Conservation (phyloP, 306 rosid species). For the Ormosia semicastrata region DNA sequence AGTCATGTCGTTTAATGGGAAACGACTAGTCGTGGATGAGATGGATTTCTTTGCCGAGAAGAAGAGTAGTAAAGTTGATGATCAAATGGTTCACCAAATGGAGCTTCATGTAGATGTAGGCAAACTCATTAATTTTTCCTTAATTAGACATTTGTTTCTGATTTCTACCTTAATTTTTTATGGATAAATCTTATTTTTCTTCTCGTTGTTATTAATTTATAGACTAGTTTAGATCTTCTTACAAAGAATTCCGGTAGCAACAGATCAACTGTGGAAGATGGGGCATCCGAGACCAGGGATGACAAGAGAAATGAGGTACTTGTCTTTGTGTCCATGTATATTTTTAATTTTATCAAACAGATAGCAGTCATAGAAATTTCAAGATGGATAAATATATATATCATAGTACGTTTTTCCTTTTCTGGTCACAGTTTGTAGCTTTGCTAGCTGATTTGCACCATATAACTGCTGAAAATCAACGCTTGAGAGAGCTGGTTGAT, state of each 20-base stretch:
- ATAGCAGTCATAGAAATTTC: not conserved
- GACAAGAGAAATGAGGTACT: slow-evolving; percentile 24
- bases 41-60: slow-evolving; percentile 55
- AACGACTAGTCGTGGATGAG: slow-evolving; percentile 39
- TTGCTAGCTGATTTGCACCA: slow-evolving; percentile 48
- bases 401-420: not conserved
- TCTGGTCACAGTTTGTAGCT: slow-evolving; percentile 32
- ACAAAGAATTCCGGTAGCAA: slow-evolving; percentile 35
- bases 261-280: slow-evolving; percentile 36
- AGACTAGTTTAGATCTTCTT: slow-evolving; percentile 63
- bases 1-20: slow-evolving; percentile 25
- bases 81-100: slow-evolving; percentile 2
- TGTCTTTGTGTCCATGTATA: no score
- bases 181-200: not conserved
- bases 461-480: slow-evolving; percentile 46
- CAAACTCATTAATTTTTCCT: not conserved
- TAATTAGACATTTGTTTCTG: not conserved
- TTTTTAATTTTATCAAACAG: not conserved
- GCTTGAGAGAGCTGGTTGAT: slow-evolving; percentile 44
- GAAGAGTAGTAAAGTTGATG: not conserved
- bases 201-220: not conserved
- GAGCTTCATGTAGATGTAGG: slow-evolving; percentile 45
- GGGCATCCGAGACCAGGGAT: slow-evolving; percentile 30
- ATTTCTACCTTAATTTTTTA: not conserved
- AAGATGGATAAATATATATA: not conserved